phyloP scores from a whole-genome alignment of 2,329 filamentous ascomycete genomes.

The Ophiostoma angusticollis region DNA sequence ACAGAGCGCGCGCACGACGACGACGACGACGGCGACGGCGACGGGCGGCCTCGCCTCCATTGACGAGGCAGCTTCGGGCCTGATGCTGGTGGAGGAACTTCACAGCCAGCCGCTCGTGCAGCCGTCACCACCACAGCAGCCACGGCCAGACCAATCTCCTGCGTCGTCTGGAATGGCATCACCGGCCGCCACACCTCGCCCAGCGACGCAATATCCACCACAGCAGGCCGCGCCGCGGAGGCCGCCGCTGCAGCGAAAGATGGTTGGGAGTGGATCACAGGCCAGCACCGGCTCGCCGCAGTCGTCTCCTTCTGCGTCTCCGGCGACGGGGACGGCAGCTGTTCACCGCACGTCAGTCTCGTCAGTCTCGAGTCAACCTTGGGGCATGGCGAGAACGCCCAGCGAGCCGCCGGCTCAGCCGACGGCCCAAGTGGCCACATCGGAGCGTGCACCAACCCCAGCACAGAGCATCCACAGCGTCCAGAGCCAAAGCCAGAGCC shows the following conservation, averaged over 20 bases:
- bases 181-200: background rate
- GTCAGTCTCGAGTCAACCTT: background rate
- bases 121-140: background rate
- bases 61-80: slow-evolving; percentile 18
- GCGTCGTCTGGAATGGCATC: background rate
- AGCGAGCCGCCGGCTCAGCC: background rate
- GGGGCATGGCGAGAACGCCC: background rate
- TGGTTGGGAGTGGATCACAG: background rate
- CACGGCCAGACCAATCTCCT: background rate
- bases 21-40: no score
- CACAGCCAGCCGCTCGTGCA: background rate
- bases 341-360: slow-evolving; percentile 8
- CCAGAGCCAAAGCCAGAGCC: background rate
- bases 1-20: background rate
- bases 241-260: slow-evolving; percentile 5
- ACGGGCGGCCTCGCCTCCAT: slow-evolving; percentile 3
- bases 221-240: slow-evolving; percentile 4
- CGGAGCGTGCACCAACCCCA: slow-evolving; percentile 1
- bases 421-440: background rate
- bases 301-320: background rate
- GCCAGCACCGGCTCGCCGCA: background rate
- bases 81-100: slow-evolving; percentile 17
- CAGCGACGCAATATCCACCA: background rate
- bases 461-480: slow-evolving; percentile 6
- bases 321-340: background rate